Percentiles rank a stretch among this genome's conserved stretches.
phyloP scores from a whole-genome alignment of 2,329 filamentous ascomycete species.

The Diaporthe ilicicola region DNA sequence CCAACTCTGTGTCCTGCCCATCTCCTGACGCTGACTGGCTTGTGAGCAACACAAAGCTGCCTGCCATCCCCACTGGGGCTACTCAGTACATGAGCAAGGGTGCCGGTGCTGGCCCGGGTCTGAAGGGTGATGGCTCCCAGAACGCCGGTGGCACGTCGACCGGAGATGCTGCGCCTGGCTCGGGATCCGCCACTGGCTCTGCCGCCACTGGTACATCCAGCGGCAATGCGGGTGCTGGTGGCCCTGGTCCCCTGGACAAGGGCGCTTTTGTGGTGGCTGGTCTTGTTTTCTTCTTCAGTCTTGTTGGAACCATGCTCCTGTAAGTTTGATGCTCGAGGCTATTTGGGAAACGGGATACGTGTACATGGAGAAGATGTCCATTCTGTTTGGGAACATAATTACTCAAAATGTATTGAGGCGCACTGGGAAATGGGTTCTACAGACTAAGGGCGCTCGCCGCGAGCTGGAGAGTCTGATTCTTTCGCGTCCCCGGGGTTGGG shows the following conservation, averaged over 20 bases:
- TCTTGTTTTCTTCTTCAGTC: conserved; percentile 46
- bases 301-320: conserved; percentile 51
- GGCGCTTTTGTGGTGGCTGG: conserved; percentile 46
- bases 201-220: conserved; percentile 38
- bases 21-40: conserved; percentile 58
- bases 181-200: conserved; percentile 48
- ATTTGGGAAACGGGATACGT: neutral
- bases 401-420: conserved; percentile 11
- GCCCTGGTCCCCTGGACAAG: conserved; percentile 47
- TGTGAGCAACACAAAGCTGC: conserved; percentile 58
- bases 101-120: conserved; percentile 62
- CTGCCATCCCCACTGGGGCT: conserved; percentile 60
- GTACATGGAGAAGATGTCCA: neutral
- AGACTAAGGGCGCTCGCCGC: neutral
- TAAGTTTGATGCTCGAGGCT: conserved; percentile 36
- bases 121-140: conserved; percentile 63
- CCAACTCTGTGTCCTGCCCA: conserved; percentile 58
- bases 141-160: conserved; percentile 57
- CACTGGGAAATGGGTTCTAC: neutral
- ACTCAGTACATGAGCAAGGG: conserved; percentile 62
- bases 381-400: conserved; percentile 13
- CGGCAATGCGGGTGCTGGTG: conserved; percentile 46
- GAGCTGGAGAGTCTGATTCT: conserved; percentile 12
- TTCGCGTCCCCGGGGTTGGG: neutral
- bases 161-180: conserved; percentile 49